Evolutionary conservation across 257 asterid genomes (phyloP), one percentile per base, ranked within the genome.

Genomic region (Gentiana macrophylla): DNA sequence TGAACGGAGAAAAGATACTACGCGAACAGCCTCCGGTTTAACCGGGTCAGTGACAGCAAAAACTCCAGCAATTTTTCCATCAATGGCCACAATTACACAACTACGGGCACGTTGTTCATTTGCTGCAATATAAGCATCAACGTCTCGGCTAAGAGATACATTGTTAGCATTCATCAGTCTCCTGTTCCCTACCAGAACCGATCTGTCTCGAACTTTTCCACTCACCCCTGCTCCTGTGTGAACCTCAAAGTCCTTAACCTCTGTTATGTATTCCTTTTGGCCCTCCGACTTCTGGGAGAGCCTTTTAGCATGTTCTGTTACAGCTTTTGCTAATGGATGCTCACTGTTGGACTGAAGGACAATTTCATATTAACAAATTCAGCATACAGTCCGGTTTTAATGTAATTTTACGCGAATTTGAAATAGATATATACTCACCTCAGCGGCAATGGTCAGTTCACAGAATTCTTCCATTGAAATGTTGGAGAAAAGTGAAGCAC

Each of bases 291-390:
- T 82, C 74, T 67, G 62, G 66, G 51, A 70, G 47, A 86, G 72
- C 67, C 52, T 80, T 68, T 83, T 84, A 62, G 94, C 91, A 69
- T 90, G 84, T 66, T 76, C 88, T 65, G 84, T 95, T 12, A 90
- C 94, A 44, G 96, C 96, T 78, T 73, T 86, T 59, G 96, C 98
- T 53, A 90, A 73, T 32, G 98, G 98, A 72, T 90, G 98, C 77
- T 90, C 95, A 69, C 98, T 90, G 59, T 90, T 90, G 66, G 85
- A 79, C 98, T 86, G 84, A 60, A 24, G 11, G 48, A 13, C 8
- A 41, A 32, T 6, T 32, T 6, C 10, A 37, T 7, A 45, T 37
- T 13, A 35, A 12, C 3, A 5, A 32, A 56, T 41, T 50, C 33
- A 3, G 1, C 11, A 15, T 35, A 12, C 34, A 47, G 41, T 10